Base-by-base conservation (phyloP, 345 rosid species). In the Salix caprea region DNA sequence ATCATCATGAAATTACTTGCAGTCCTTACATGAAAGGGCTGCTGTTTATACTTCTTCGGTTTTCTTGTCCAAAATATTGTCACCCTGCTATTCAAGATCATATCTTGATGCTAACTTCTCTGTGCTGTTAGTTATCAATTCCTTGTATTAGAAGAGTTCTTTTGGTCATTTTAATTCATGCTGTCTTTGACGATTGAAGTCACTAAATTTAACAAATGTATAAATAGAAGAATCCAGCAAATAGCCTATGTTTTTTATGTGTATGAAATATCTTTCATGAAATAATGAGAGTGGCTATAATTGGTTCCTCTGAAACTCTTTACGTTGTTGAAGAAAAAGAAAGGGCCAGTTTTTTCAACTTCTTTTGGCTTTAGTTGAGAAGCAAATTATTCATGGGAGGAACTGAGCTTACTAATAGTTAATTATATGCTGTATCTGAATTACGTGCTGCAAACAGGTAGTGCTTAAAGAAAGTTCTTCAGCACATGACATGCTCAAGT, bases 401-500 rank as follows among this genome's bases (percentile, higher is more conserved):
- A 8, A 44, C 6, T 74, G 44, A 28, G 64, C 52, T 75, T 24
- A 50, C 71, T 13, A 44, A 7, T 28, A 46, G 30, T 48, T 15
- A 28, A 52, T 64, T 74, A 42, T 50, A 28, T 52, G 42, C 42
- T 68, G 40, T 71, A 62, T 62, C 60, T 64, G 67, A 42, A 50
- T 66, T 56, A 37, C 75, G 78, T 69, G 52, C 62, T 37, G 75
- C 65, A 3, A 71, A 76, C 91, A 95, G 99, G 98, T 95, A 50
- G 89, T 89, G 84, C 96, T 96, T 71, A 92, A 93, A 81, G 94
- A 96, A 84, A 89, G 84, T 77, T 78, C 87, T 65, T 86, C 87
- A 9, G 94, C 87, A 48, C 92, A 90, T 84, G 98, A 91, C 88
- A 91, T 93, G 99, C 96, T 96, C 48, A 93, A 91, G 88, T 92